A percentile compares a stretch with the other conserved stretches of the same genome.
phyloP scores from a whole-genome alignment of 345 rosid genomes.

The Euphorbia pulcherrima region DNA sequence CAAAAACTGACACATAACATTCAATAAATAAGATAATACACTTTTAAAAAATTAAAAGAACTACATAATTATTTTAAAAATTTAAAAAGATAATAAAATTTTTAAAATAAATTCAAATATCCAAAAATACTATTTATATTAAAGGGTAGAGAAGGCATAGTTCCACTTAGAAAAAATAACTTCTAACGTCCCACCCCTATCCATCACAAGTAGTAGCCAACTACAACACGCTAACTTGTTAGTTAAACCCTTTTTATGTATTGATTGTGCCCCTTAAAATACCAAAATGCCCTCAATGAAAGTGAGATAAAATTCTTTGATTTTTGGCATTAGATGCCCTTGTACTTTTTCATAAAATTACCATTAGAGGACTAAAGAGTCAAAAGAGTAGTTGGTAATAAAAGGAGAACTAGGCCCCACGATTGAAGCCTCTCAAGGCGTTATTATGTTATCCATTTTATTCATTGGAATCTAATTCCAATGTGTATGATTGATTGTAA shows the following conservation, averaged over 20 bases:
- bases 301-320: not conserved
- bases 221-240: conserved; percentile 40
- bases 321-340: conserved; percentile 20
- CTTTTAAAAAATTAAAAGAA: too few relatives aligned
- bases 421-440: conserved; percentile 33
- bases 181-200: conserved; percentile 14
- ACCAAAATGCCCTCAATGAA: conserved; percentile 34
- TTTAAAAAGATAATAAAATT: too few relatives aligned
- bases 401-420: conserved; percentile 17
- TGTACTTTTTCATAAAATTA: conserved; percentile 16
- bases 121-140: not conserved
- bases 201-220: conserved; percentile 29
- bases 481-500: not conserved
- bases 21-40: too few relatives aligned
- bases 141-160: conserved; percentile 26
- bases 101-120: too few relatives aligned
- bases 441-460: conserved; percentile 24
- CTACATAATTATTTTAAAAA: too few relatives aligned
- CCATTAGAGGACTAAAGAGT: conserved; percentile 12
- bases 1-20: too few relatives aligned
- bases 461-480: conserved; percentile 23
- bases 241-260: conserved; percentile 14
- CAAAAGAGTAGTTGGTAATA: conserved; percentile 21
- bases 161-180: conserved; percentile 18
- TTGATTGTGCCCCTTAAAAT: conserved; percentile 16